These are phyloP conservation scores for Fagopyrum tataricum DNA, from an alignment of 148 eudicot genomes.

Conservation along the genomic window DNA sequence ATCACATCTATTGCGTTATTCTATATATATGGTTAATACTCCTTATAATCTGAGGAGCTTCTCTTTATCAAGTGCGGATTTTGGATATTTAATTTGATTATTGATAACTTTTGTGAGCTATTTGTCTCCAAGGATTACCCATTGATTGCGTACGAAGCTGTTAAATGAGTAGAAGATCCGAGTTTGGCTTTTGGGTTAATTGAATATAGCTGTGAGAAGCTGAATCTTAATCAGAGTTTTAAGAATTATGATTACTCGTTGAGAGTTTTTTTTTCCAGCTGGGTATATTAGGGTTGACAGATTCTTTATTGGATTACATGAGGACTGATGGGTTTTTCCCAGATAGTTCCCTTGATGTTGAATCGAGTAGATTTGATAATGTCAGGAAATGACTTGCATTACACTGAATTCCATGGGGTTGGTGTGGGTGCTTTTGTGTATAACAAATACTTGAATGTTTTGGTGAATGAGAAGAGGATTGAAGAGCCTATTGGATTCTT, in stretches of 20 bases:
- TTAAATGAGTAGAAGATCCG: conserved; percentile 32
- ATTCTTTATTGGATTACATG: conserved; percentile 53
- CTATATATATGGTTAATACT: no score
- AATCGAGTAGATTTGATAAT: conserved; percentile 39
- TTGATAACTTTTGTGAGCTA: conserved; percentile 44
- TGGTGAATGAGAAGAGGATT: conserved; percentile 42
- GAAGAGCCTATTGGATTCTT: conserved; percentile 68
- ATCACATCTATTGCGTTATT: no score
- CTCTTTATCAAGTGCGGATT: no score
- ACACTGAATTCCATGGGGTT: conserved; percentile 25
- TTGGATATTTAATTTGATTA: no score
- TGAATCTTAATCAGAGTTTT: conserved; percentile 39
- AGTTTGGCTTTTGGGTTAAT: conserved; percentile 60
- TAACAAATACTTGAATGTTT: conserved; percentile 49
- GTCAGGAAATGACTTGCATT: conserved; percentile 39
- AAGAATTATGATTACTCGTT: conserved; percentile 44
- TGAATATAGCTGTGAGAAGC: conserved; percentile 35
- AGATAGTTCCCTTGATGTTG: conserved; percentile 29
- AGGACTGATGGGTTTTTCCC: conserved; percentile 47
- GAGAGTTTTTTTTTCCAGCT: conserved; percentile 49
- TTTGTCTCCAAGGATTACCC: conserved; percentile 38
- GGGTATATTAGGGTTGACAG: conserved; percentile 47
- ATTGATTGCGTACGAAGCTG: conserved; percentile 46
- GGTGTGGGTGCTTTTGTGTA: conserved; percentile 38
- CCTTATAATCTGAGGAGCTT: no score